These are phyloP conservation scores for Sporisorium exsertum DNA, from an alignment of 1,284 basidiomycete genomes.

Conservation along the genomic window DNA sequence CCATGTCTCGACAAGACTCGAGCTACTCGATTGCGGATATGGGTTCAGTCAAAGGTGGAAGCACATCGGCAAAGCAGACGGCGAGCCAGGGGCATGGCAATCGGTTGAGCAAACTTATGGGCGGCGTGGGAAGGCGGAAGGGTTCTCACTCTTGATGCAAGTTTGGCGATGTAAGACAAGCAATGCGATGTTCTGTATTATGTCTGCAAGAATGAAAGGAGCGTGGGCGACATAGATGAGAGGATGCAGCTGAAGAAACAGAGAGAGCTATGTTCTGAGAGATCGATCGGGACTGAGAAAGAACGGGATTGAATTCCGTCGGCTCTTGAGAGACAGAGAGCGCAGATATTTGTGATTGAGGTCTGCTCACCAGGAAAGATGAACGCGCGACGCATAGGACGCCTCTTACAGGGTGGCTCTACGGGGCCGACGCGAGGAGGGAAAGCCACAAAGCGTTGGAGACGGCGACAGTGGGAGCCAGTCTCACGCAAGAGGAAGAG, in stretches of 20 bases:
- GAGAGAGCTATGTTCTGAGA: neutral
- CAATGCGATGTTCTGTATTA: too few relatives aligned
- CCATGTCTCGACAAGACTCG: slow-evolving; percentile 20
- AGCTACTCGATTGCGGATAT: slow-evolving; percentile 25
- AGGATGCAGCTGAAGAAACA: neutral
- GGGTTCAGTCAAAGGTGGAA: slow-evolving; percentile 23
- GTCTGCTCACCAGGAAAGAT: too few relatives aligned
- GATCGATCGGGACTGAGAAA: neutral
- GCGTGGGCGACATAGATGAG: too few relatives aligned
- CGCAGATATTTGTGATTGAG: too few relatives aligned
- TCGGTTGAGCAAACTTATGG: slow-evolving; percentile 49
- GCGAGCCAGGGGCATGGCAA: slow-evolving; percentile 16
- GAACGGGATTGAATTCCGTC: too few relatives aligned
- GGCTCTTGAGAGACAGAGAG: too few relatives aligned
- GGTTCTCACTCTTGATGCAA: slow-evolving; percentile 16
- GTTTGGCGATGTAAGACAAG: slow-evolving; percentile 74
- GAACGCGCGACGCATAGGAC: neutral
- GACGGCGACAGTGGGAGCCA: too few relatives aligned
- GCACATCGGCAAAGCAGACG: slow-evolving; percentile 5
- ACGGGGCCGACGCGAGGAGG: neutral
- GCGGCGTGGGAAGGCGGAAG: slow-evolving; percentile 30
- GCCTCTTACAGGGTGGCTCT: neutral
- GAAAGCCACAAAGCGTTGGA: neutral
- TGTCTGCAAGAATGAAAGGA: too few relatives aligned
- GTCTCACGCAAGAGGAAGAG: too few relatives aligned